These are phyloP conservation scores for Grigorovia jiainica DNA, from an alignment of 805 yeast genomes.

Conservation along the genomic window DNA sequence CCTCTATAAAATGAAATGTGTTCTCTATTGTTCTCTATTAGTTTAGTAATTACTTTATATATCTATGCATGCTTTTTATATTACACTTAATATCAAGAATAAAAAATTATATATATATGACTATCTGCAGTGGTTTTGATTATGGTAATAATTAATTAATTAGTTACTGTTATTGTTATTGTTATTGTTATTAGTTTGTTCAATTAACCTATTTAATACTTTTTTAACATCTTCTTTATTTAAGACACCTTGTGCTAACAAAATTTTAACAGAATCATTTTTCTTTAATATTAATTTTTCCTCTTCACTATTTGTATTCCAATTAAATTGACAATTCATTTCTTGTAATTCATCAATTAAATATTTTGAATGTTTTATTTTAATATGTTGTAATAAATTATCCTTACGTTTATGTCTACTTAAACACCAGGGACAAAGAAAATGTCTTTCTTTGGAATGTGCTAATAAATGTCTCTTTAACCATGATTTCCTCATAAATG, in stretches of 20 bases:
- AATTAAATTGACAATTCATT: slow-evolving; percentile 5
- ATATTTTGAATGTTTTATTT: slow-evolving; percentile 22
- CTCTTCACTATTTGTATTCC: slow-evolving; percentile 1
- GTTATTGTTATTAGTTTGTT: slow-evolving; percentile 4
- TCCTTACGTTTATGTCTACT: slow-evolving; percentile 29
- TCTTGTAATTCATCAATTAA: slow-evolving; percentile 15
- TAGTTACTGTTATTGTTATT: not conserved
- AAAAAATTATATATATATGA: no score
- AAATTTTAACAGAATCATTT: slow-evolving; percentile 11
- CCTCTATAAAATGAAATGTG: no score
- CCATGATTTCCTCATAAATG: slow-evolving; percentile 29
- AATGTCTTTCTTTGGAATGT: slow-evolving; percentile 25
- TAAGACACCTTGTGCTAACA: slow-evolving; percentile 20
- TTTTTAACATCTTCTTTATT: slow-evolving; percentile 25
- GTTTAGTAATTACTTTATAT: no score
- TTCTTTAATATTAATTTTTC: slow-evolving; percentile 2
- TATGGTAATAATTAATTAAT: not conserved
- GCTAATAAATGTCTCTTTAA: slow-evolving; percentile 26
- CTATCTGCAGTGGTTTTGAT: no score
- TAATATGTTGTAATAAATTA: slow-evolving; percentile 28
- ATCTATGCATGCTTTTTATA: no score
- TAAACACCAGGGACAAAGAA: slow-evolving; percentile 27
- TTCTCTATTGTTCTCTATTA: no score
- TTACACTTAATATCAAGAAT: no score
- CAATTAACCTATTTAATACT: slow-evolving; percentile 15